Evolutionary conservation across 2,329 filamentous ascomycete genomes (phyloP).

Genomic region (Monosporascus sp.): DNA sequence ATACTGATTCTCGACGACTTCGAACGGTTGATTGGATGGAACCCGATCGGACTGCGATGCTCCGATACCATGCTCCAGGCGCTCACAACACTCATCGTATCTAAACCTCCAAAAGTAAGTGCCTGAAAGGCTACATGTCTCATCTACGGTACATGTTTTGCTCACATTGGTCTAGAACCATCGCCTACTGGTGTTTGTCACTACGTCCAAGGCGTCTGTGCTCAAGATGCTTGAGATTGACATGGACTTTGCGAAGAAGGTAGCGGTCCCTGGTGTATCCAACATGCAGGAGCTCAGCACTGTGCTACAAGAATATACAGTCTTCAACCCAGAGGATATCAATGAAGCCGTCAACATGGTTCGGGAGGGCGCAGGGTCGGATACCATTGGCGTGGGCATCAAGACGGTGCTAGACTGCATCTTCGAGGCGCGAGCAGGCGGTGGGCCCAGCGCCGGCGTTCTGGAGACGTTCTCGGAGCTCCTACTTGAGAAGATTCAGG

Average conservation of each 20-base stretch:
- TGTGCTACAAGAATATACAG: constrained; percentile 59
- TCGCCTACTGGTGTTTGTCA: constrained; percentile 81
- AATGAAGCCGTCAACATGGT: constrained; percentile 58
- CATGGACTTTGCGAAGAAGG: constrained; percentile 74
- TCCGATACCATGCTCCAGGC: constrained; percentile 77
- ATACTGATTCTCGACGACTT: constrained; percentile 89
- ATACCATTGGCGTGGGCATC: constrained; percentile 72
- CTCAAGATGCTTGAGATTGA: constrained; percentile 73
- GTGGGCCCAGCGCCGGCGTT: too few species aligned
- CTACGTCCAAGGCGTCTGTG: constrained; percentile 73
- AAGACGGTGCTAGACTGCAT: constrained; percentile 45
- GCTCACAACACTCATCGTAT: constrained; percentile 69
- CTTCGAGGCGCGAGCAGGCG: too few species aligned
- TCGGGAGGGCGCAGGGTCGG: constrained; percentile 57
- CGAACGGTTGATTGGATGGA: constrained; percentile 89
- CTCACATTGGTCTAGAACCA: constrained; percentile 50
- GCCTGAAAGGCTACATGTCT: constrained; percentile 10
- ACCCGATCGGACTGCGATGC: constrained; percentile 83
- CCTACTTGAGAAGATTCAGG: too few species aligned
- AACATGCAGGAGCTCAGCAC: constrained; percentile 54
- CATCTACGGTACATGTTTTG: constrained; percentile 2
- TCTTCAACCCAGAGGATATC: constrained; percentile 54
- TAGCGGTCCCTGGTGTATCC: constrained; percentile 71
- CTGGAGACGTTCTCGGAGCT: too few species aligned
- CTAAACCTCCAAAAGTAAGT: constrained; percentile 65